A percentile compares a stretch with the other conserved stretches of the same genome.
phyloP scores from a whole-genome alignment of 139 green algal species.

The Micractinium conductrix region DNA sequence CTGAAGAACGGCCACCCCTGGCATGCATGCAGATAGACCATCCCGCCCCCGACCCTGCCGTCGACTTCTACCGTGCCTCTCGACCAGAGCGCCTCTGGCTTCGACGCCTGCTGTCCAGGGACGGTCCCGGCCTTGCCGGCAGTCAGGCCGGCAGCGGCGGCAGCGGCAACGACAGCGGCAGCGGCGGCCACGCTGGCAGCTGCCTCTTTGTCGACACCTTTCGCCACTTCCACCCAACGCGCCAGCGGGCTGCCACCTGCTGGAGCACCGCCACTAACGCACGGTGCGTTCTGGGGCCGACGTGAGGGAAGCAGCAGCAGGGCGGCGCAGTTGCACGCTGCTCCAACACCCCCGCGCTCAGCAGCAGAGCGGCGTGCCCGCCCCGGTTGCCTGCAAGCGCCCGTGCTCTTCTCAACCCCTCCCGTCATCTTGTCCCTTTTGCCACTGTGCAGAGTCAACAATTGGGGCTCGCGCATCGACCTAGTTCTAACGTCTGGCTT shows the following conservation, averaged over 20 bases:
- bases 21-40: slow-evolving; percentile 47
- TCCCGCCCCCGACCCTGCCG: slow-evolving; percentile 3
- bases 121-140: neutral
- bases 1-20: too few relatives aligned
- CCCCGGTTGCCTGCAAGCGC: too few relatives aligned
- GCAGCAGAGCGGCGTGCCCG: too few relatives aligned
- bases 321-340: too few relatives aligned
- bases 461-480: slow-evolving; percentile 88
- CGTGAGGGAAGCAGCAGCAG: too few relatives aligned
- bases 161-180: neutral
- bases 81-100: slow-evolving; percentile 57
- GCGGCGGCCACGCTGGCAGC: neutral
- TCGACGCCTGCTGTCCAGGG: slow-evolving; percentile 36
- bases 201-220: slow-evolving; percentile 61
- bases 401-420: neutral
- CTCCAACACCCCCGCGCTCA: too few relatives aligned
- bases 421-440: neutral
- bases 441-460: slow-evolving; percentile 58
- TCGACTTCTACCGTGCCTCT: neutral
- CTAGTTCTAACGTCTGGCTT: slow-evolving; percentile 62
- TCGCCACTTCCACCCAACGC: slow-evolving; percentile 60
- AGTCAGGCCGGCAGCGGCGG: neutral
- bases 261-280: too few relatives aligned
- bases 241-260: slow-evolving; percentile 76
- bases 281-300: too few relatives aligned